Evolutionary conservation across 2,329 filamentous ascomycete species (phyloP), one percentile per base, ranked within the genome.

Genomic region (Rhynchosporium secalis): DNA sequence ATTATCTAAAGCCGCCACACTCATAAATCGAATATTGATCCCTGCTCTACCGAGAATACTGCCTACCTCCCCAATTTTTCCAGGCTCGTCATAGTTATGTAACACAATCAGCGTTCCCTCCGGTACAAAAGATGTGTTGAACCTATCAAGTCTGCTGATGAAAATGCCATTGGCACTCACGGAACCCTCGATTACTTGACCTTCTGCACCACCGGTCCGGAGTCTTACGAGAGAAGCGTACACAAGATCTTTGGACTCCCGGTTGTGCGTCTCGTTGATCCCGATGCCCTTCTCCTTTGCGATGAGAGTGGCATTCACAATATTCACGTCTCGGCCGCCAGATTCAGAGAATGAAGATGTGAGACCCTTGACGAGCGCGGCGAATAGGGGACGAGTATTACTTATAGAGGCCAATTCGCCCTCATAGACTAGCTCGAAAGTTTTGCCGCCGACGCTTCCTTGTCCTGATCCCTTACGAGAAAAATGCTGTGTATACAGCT

Each of bases 1-100:
- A 48, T 65, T 40, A 47, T 71, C 69, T 65, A 89, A 73, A 15
- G 80, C 78, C 3, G 82, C 83, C 1, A 93, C 90, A 71, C 85
- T 87, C 91, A 94, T 95, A 72, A 88, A 92, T 51, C 83, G 83
- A 73, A 94, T 91, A 71, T 95, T 95, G 58, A 95, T 86, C 0
- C 85, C 86, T 43, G 88, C 83, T 43, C 80, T 81, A 0, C 90
- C 91, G 31, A 94, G 77, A 57, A 86, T 81, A 62, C 81, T 86
- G 0, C 91, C 91, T 2, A 95, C 90, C 43, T 86, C 85, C 2
- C 91, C 91, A 73, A 95, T 94, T 79, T 92, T 93, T 10, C 91
- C 91, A 0, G 89, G 89, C 66, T 87, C 83, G 72, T 95, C 90
- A 70, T 90, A 92, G 76, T 94, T 94, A 71, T 91, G 84, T 70